Evolutionary conservation across 768 basidiomycete genomes (phyloP), one percentile per base, ranked within the genome.

Genomic region (Aureoboletus auriporus): DNA sequence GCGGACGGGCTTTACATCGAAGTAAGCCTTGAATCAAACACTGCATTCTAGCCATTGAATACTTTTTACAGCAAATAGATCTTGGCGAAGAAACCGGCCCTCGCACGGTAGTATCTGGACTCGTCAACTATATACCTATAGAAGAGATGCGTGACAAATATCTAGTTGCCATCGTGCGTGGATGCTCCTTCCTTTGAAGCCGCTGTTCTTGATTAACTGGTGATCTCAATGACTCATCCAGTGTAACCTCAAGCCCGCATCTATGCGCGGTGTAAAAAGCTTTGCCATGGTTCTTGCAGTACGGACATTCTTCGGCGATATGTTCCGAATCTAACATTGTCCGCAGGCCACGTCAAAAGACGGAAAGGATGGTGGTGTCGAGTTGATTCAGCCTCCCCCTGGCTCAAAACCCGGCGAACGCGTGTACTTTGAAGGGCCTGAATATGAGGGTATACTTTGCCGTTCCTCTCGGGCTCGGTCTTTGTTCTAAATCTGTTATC

Each of bases 1-100:
- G 96, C 96, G 3, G 96, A 98, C 61, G 84, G 91, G 42, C 78
- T 99, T n/a, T 99, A 98, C 63, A 81, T 98, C 52, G 95, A 98
- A 78, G 89, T 83, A 62, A 31, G 73, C 50, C 10, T 36, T 44
- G 34, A 26, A 27, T 41, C 30, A 31, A 28, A 13, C 46, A 14
- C 39, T 8, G 9, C 12, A 34, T 44, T 20, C 27, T 6, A 14
- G 9, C 12, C 12, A 14, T 38, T 29, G n/a, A 28, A 39, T 29
- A 8, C 3, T 16, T 8, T 16, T n/a, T 44, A 52, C 17, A 93
- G 89, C 84, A 93, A 88, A 95, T 98, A 55, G 93, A 99, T 66
- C 71, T 98, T 40, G 96, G 93, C 47, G 94, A 97, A 68, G 90
- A 91, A 62, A 85, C 86, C 1, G 95, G 93, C 23, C 96, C 96